Evolutionary conservation across 768 basidiomycete species (phyloP).

Genomic region (Xerocomus brunneocitrinus): DNA sequence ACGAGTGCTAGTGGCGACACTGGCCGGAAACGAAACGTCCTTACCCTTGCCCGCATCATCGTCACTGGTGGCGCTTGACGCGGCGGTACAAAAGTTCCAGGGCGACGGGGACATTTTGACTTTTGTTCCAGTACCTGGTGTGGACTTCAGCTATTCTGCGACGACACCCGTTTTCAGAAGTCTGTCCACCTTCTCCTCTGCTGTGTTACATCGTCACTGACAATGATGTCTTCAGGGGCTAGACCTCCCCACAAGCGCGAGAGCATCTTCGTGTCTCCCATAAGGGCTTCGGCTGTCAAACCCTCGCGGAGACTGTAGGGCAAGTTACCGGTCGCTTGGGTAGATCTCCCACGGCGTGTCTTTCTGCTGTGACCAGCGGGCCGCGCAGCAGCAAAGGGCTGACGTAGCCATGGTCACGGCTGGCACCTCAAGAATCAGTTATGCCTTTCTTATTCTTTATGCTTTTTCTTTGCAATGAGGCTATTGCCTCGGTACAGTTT

Average conservation of each 20-base stretch:
- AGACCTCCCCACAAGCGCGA: not conserved
- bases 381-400: not conserved
- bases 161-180: not conserved
- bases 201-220: not conserved
- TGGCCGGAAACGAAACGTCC: not conserved
- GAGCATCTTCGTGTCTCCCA: slow-evolving; percentile 8
- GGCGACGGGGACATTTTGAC: not conserved
- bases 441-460: not conserved
- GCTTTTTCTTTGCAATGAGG: not conserved
- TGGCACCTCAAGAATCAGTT: not conserved
- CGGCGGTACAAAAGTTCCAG: not conserved
- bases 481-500: not conserved
- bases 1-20: not conserved
- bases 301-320: slow-evolving; percentile 20
- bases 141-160: slow-evolving; percentile 3
- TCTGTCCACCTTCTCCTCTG: not conserved
- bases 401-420: not conserved
- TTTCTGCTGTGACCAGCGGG: not conserved
- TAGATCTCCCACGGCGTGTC: not conserved
- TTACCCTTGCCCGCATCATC: not conserved
- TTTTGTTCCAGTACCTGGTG: not conserved
- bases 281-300: not conserved
- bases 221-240: slow-evolving; percentile 1
- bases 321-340: not conserved
- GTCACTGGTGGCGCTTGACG: not conserved